A percentile compares a stretch with the other conserved stretches of the same genome.
These are phyloP conservation scores for Russula olivacea DNA, from an alignment of 768 basidiomycete genomes.

Conservation along the genomic window DNA sequence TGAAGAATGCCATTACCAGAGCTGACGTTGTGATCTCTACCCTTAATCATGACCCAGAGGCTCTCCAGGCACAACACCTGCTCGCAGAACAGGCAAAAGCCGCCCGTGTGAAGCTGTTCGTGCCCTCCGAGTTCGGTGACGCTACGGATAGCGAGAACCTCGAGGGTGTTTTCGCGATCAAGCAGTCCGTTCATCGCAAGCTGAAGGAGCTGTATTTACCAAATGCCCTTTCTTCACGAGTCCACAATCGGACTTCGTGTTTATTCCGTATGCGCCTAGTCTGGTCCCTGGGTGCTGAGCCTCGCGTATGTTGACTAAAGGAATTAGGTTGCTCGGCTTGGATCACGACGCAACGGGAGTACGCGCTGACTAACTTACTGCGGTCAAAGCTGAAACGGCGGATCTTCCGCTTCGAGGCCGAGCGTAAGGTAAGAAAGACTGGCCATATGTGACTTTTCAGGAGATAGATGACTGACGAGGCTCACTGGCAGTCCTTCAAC, in stretches of 20 bases:
- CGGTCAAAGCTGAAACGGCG: slow-evolving; percentile 16
- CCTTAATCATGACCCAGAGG: background rate
- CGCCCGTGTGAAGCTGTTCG: slow-evolving; percentile 29
- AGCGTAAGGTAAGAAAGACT: slow-evolving; percentile 19
- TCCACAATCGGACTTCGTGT: slow-evolving; percentile 10
- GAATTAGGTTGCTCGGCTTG: slow-evolving; percentile 9
- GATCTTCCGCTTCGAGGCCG: slow-evolving; percentile 22
- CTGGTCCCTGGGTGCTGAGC: background rate
- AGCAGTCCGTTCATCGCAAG: slow-evolving; percentile 16
- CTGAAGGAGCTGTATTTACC: slow-evolving; percentile 24
- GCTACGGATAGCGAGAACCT: slow-evolving; percentile 4
- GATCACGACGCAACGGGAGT: slow-evolving; percentile 22
- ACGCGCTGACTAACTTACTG: slow-evolving; percentile 22
- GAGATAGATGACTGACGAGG: background rate
- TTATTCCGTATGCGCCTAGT: slow-evolving; percentile 10
- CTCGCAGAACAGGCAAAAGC: slow-evolving; percentile 31
- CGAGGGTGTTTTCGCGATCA: slow-evolving; percentile 7
- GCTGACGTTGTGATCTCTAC: slow-evolving; percentile 17
- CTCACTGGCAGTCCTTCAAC: slow-evolving; percentile 19
- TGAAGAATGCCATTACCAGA: slow-evolving; percentile 11
- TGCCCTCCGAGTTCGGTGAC: slow-evolving; percentile 32
- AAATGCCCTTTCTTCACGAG: slow-evolving; percentile 25
- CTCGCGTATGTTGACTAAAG: background rate
- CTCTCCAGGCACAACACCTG: slow-evolving; percentile 26
- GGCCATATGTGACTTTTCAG: background rate